A percentile compares a stretch with the other conserved stretches of the same genome.
These are phyloP conservation scores for Wakefieldia striispora DNA, from an alignment of 768 basidiomycete species.

Conservation along the genomic window DNA sequence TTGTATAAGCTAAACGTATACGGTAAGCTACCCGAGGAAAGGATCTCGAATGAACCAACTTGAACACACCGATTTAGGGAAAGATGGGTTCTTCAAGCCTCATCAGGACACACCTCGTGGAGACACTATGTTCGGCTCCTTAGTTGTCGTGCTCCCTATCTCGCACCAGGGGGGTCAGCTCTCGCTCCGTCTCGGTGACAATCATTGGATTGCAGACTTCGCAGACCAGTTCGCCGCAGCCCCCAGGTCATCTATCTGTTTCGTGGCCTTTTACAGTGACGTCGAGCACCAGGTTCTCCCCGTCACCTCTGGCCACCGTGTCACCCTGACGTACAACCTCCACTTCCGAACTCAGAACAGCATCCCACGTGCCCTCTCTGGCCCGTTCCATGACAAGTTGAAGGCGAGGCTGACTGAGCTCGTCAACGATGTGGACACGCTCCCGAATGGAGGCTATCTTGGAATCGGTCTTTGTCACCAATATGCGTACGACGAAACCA, in stretches of 20 bases:
- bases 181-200: slow-evolving; percentile 32
- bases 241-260: slow-evolving; percentile 24
- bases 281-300: slow-evolving; percentile 44
- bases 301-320: slow-evolving; percentile 40
- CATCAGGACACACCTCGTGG: slow-evolving; percentile 48
- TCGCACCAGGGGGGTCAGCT: slow-evolving; percentile 45
- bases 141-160: slow-evolving; percentile 48
- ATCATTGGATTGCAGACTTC: slow-evolving; percentile 41
- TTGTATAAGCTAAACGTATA: slow-evolving; percentile 49
- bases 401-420: slow-evolving; percentile 10
- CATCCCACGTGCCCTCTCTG: neutral
- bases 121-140: slow-evolving; percentile 47
- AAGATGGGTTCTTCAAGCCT: slow-evolving; percentile 47
- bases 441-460: slow-evolving; percentile 34
- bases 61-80: neutral
- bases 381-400: neutral
- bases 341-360: neutral
- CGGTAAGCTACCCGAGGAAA: slow-evolving; percentile 23
- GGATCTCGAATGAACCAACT: too few relatives aligned
- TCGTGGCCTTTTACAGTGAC: slow-evolving; percentile 42
- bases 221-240: slow-evolving; percentile 9
- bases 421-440: slow-evolving; percentile 25
- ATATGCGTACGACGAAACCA: slow-evolving; percentile 19
- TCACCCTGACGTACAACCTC: slow-evolving; percentile 45
- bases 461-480: slow-evolving; percentile 36